Conservation (phyloP, 2,329 filamentous ascomycete species). For the Diaporthe sp. region DNA sequence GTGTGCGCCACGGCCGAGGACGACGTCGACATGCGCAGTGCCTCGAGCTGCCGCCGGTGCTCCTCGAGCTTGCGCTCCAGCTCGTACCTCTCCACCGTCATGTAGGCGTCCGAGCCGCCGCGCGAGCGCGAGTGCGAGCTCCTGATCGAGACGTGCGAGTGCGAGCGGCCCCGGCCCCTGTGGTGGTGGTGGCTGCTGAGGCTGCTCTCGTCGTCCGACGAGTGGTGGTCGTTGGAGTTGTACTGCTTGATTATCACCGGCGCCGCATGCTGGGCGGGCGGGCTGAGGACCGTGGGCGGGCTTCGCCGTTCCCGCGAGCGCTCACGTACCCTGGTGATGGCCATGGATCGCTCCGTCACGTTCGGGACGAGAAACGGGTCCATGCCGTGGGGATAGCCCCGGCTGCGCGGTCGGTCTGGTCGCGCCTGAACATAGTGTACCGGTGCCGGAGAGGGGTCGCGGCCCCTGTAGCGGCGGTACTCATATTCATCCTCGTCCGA, state of each 20-base stretch:
- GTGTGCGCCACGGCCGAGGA: slow-evolving; percentile 44
- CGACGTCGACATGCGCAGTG: slow-evolving; percentile 31
- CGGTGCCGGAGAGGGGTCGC: slow-evolving; percentile 56
- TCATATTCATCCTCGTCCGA: slow-evolving; percentile 70
- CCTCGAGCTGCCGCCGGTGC: slow-evolving; percentile 40
- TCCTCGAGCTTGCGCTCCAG: slow-evolving; percentile 45
- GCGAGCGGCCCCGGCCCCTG: slow-evolving; percentile 52
- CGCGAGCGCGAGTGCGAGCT: slow-evolving; percentile 48
- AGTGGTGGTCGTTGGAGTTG: slow-evolving; percentile 55
- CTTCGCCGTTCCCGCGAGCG: slow-evolving; percentile 62
- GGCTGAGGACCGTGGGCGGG: slow-evolving; percentile 53
- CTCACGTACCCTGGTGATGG: slow-evolving; percentile 58
- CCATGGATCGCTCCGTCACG: slow-evolving; percentile 59
- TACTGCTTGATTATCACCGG: slow-evolving; percentile 73
- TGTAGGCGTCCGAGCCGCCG: slow-evolving; percentile 48
- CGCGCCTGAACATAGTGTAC: slow-evolving; percentile 63
- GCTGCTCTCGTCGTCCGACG: slow-evolving; percentile 59
- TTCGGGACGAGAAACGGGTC: slow-evolving; percentile 58
- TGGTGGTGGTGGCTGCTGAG: slow-evolving; percentile 51
- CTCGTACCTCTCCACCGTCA: slow-evolving; percentile 60
- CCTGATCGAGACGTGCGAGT: slow-evolving; percentile 48
- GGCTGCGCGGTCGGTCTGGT: slow-evolving; percentile 52
- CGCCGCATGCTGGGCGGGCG: slow-evolving; percentile 50
- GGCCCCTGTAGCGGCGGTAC: slow-evolving; percentile 59
- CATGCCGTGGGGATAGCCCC: slow-evolving; percentile 57